Evolutionary conservation across 1,284 basidiomycete genomes (phyloP), one percentile per base, ranked within the genome.

Genomic region (Naganishia sp.): DNA sequence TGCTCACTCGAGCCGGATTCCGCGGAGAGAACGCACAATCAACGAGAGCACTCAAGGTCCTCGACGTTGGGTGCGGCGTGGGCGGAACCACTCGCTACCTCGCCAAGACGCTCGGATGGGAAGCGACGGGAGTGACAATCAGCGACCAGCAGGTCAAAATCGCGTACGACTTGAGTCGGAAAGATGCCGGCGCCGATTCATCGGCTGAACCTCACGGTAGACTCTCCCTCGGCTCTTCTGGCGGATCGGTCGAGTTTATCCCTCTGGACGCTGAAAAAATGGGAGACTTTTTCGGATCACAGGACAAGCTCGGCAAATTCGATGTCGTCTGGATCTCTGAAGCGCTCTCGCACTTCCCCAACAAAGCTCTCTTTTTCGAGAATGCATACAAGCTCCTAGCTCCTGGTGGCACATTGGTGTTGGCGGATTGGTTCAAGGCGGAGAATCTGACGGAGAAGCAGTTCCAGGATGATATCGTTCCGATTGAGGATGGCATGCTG

Each of bases 291-390:
- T 68, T 70, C 42, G 55, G 25, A 18, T 23, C 46, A 6, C 61
- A 63, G 18, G 45, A 45, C 23, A 31, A 63, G 31, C 52, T 39
- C 28, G 60, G 54, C 18, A 41, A 57, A 23, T 70, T 68, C 67
- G 69, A 70, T 45, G 45, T 68, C 46, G 67, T 70, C 49, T 70
- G 69, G 69, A 70, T 70, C 42, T 70, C 66, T 25, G 69, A 70
- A 66, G 69, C 69, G n/a, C 65, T 70, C 45, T 70, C 69, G 15
- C 69, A 70, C 52, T 61, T 70, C 35, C 69, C 69, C n/a, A 58
- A 68, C 49, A 70, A 70, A 52, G 43, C 52, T 7, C 49, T 66
- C n/a, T 70, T 70, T 45, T 70, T 70, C 56, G 52, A 57, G 13
- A 66, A 65, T 50, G 63, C 67, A 18, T 68, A 55, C 54, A 58